phyloP scores from a whole-genome alignment of 306 rosid genomes.

The Gastrolobium villosum region DNA sequence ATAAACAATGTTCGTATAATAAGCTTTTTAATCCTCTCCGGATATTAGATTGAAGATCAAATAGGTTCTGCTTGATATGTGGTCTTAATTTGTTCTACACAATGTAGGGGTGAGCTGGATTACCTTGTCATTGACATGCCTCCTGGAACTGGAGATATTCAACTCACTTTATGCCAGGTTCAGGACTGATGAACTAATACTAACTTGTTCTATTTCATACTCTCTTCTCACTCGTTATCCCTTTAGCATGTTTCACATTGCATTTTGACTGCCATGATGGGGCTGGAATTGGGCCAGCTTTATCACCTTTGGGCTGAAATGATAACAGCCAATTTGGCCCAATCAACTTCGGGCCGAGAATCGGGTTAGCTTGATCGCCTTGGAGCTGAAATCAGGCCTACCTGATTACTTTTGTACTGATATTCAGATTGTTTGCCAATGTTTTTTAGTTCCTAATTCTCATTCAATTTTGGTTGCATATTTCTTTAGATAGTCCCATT shows the following conservation, averaged over 20 bases:
- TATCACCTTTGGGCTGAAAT: not conserved
- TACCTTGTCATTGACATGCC: constrained; percentile 98
- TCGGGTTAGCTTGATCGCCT: not conserved
- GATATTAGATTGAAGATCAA: constrained; percentile 9
- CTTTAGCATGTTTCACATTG: constrained; percentile 15
- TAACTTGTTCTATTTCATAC: constrained; percentile 2
- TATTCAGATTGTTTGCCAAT: constrained; percentile 9
- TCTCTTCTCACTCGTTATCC: constrained; percentile 24
- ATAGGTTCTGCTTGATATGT: constrained; percentile 35
- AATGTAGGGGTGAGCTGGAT: constrained; percentile 96
- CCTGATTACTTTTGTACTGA: not conserved
- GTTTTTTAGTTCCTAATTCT: constrained; percentile 11
- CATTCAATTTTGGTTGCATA: constrained; percentile 43
- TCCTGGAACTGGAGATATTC: constrained; percentile 99
- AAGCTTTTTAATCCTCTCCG: constrained; percentile 9
- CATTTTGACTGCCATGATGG: constrained; percentile 8
- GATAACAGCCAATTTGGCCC: not conserved
- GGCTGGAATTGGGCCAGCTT: not conserved
- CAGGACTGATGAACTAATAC: constrained; percentile 2
- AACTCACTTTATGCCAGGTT: constrained; percentile 98
- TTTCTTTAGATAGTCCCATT: constrained; percentile 83
- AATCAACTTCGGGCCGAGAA: not conserved
- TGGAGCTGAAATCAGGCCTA: not conserved
- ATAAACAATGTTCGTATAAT: not conserved
- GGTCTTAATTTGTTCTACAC: constrained; percentile 42